Conservation (phyloP, 2,329 filamentous ascomycete species). For the Fusarium floridanum region DNA sequence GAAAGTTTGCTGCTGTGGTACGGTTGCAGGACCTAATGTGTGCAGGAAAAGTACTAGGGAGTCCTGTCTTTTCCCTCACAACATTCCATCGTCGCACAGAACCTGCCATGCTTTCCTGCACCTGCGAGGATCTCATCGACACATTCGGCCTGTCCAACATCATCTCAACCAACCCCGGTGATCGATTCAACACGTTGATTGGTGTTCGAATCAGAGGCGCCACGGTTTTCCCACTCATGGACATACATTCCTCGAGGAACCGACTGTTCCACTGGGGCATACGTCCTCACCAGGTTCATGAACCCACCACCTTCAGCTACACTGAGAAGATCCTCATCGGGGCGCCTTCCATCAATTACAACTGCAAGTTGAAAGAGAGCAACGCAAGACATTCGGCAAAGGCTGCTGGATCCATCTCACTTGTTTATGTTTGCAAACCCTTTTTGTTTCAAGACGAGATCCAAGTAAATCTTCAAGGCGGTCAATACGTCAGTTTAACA, state of each 20-base stretch:
- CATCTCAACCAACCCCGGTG: not conserved
- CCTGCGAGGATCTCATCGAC: not conserved
- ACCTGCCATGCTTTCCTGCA: not conserved
- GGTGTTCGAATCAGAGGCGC: not conserved
- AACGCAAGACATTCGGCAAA: not conserved
- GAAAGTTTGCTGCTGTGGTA: no score
- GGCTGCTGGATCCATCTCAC: not conserved
- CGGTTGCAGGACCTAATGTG: not conserved
- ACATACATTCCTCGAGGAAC: fast-evolving
- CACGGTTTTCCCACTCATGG: not conserved
- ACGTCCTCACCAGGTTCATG: not conserved
- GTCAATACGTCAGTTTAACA: not conserved
- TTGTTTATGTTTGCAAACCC: not conserved
- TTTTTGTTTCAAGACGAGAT: not conserved
- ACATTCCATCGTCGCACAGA: not conserved
- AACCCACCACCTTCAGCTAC: not conserved
- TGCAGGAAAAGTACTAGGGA: not conserved
- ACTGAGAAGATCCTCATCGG: not conserved
- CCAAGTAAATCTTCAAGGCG: not conserved
- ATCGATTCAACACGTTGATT: not conserved
- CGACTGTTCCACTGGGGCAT: not conserved
- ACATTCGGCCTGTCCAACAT: not conserved
- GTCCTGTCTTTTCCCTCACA: not conserved
- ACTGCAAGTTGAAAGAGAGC: not conserved
- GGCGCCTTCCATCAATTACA: not conserved